These are phyloP conservation scores for Chionographis japonica DNA, from an alignment of 106 monocot species.

Conservation along the genomic window DNA sequence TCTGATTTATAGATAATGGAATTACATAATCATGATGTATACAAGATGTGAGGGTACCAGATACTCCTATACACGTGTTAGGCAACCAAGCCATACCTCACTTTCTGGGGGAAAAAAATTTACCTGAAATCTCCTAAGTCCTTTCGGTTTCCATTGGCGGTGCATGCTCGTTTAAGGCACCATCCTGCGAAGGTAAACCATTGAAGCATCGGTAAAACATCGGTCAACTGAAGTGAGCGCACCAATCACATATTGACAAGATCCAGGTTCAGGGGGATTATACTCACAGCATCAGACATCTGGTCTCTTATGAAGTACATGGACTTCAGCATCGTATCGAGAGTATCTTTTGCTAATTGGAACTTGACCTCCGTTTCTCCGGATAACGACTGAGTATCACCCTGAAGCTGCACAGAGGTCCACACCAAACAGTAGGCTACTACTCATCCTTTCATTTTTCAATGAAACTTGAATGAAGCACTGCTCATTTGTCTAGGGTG, in stretches of 20 bases:
- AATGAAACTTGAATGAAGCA: neutral
- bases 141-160: conserved; percentile 15
- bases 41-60: no score
- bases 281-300: conserved; percentile 38
- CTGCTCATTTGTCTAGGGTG: neutral
- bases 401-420: conserved; percentile 43
- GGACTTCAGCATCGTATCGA: conserved; percentile 57
- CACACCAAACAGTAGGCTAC: neutral
- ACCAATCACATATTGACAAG: neutral
- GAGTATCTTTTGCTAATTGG: conserved; percentile 53
- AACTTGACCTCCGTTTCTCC: conserved; percentile 51
- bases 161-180: conserved; percentile 15
- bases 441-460: neutral
- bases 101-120: no score
- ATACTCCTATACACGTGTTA: no score
- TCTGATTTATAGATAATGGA: no score
- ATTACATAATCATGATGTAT: no score
- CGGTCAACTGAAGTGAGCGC: neutral
- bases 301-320: conserved; percentile 62
- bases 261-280: neutral
- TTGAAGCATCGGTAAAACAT: neutral
- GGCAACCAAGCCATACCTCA: no score
- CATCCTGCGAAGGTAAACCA: conserved; percentile 22
- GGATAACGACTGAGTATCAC: conserved; percentile 24
- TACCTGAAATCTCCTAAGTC: no score